phyloP scores from a whole-genome alignment of 371 early-diverging fungal species.

The Saksenaea vasiformis region DNA sequence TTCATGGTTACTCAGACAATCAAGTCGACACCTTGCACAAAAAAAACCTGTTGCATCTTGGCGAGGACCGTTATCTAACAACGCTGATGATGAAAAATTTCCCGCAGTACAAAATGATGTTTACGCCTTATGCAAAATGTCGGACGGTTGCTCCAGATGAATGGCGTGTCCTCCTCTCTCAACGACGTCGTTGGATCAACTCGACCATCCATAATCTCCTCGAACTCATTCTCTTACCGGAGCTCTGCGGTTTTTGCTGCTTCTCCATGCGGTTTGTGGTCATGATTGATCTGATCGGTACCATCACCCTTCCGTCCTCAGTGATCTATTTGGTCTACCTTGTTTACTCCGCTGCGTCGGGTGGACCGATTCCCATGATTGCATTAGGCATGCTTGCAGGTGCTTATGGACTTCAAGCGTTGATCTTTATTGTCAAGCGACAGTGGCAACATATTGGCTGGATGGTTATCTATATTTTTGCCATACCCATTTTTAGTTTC shows the following conservation, averaged over 20 bases:
- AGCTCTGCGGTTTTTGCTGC: slow-evolving; percentile 97
- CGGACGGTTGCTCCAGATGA: slow-evolving; percentile 92
- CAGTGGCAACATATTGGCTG: slow-evolving; percentile 91
- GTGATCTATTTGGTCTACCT: slow-evolving; percentile 64
- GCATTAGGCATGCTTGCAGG: slow-evolving; percentile 76
- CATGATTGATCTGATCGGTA: slow-evolving; percentile 95
- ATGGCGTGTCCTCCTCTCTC: slow-evolving; percentile 90
- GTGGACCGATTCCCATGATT: slow-evolving; percentile 62
- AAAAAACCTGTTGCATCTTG: slow-evolving; percentile 96
- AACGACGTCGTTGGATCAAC: slow-evolving; percentile 99
- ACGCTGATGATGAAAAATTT: slow-evolving; percentile 97
- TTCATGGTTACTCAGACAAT: slow-evolving; percentile 92
- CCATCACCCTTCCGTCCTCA: slow-evolving; percentile 95
- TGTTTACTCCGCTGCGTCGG: slow-evolving; percentile 53
- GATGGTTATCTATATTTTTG: slow-evolving; percentile 92
- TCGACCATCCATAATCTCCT: slow-evolving; percentile 97
- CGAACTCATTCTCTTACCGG: slow-evolving; percentile 88
- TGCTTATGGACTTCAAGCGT: slow-evolving; percentile 88
- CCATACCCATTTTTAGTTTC: slow-evolving; percentile 96
- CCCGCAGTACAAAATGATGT: slow-evolving; percentile 92
- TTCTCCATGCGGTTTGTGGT: slow-evolving; percentile 99
- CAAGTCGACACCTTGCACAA: slow-evolving; percentile 96
- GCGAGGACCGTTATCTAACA: slow-evolving; percentile 98
- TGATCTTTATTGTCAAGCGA: slow-evolving; percentile 87
- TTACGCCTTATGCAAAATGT: slow-evolving; percentile 94